A percentile compares a stretch with the other conserved stretches of the same genome.
phyloP scores from a whole-genome alignment of 371 early-diverging fungal species.

The Mucor mucedo region DNA sequence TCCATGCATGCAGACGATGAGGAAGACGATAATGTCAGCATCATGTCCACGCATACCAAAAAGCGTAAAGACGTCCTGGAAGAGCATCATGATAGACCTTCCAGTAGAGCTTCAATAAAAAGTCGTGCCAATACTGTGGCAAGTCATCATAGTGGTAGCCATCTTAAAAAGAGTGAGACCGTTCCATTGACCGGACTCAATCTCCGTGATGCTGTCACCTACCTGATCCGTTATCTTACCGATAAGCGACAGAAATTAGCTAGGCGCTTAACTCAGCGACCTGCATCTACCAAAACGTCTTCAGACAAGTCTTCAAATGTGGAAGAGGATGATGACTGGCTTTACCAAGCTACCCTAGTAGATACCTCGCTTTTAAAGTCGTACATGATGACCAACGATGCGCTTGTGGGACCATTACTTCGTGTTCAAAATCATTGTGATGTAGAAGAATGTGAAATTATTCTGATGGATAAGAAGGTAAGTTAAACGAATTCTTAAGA shows the following conservation, averaged over 20 bases:
- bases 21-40: slow-evolving; percentile 16
- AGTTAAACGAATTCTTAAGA: neutral
- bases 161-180: slow-evolving; percentile 24
- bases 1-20: slow-evolving; percentile 16
- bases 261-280: slow-evolving; percentile 36
- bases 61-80: slow-evolving; percentile 7
- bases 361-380: slow-evolving; percentile 88
- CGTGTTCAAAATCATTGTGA: slow-evolving; percentile 90
- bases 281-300: slow-evolving; percentile 17
- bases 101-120: slow-evolving; percentile 37
- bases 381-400: slow-evolving; percentile 44
- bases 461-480: slow-evolving; percentile 76
- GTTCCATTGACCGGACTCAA: slow-evolving; percentile 49
- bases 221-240: slow-evolving; percentile 73
- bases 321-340: slow-evolving; percentile 48
- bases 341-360: slow-evolving; percentile 72
- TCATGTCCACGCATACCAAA: slow-evolving; percentile 1
- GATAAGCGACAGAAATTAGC: slow-evolving; percentile 70
- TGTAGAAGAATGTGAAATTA: slow-evolving; percentile 77
- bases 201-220: slow-evolving; percentile 66
- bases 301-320: slow-evolving; percentile 15
- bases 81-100: slow-evolving; percentile 23
- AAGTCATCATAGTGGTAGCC: slow-evolving; percentile 21
- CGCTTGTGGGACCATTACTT: slow-evolving; percentile 60
- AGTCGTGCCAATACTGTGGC: slow-evolving; percentile 36